These are phyloP conservation scores for Hibiscus tridactylites DNA, from an alignment of 345 rosid species.

Conservation along the genomic window DNA sequence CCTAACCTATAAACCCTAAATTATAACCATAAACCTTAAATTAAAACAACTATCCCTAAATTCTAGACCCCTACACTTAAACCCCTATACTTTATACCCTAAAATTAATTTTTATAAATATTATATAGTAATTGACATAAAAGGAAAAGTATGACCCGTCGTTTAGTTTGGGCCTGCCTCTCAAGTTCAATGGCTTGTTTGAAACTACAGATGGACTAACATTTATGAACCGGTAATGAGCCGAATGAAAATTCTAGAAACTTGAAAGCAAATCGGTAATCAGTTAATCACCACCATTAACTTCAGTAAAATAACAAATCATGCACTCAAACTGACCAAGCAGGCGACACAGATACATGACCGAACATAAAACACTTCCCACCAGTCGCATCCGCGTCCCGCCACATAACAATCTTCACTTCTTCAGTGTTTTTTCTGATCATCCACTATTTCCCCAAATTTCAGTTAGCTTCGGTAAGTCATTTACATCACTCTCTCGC, in stretches of 20 bases:
- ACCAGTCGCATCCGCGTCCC: neutral
- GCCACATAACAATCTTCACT: conserved; percentile 2
- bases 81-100: too few relatives aligned
- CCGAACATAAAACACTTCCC: neutral
- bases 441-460: neutral
- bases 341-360: neutral
- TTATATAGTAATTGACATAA: too few relatives aligned
- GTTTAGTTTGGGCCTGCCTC: neutral
- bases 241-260: neutral
- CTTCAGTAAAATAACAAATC: neutral
- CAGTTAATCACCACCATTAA: neutral
- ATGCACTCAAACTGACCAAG: neutral
- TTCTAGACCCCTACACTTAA: too few relatives aligned
- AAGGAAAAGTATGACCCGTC: too few relatives aligned
- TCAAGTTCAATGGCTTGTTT: neutral
- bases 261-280: neutral
- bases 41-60: too few relatives aligned
- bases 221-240: neutral
- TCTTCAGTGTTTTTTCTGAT: neutral
- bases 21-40: too few relatives aligned
- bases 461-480: neutral
- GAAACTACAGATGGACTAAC: neutral
- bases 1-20: too few relatives aligned
- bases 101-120: too few relatives aligned
- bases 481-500: neutral